Conservation (phyloP, 148 eudicot genomes). For the Diospyros lotus region DNA sequence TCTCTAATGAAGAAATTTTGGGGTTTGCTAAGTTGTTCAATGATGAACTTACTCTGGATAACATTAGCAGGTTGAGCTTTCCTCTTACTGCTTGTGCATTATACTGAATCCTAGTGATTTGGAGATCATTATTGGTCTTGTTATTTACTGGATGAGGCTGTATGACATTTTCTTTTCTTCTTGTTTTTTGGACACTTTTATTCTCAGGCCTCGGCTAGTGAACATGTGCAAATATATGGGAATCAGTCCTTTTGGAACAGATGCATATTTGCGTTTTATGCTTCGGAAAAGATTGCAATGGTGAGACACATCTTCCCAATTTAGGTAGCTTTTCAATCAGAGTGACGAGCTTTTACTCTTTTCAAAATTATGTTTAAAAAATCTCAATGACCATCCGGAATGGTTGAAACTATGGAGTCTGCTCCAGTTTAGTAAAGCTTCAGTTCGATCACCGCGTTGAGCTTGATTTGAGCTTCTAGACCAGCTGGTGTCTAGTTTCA, state of each 20-base stretch:
- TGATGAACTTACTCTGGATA: conserved; percentile 80
- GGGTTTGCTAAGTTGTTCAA: conserved; percentile 83
- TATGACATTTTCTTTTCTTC: background rate
- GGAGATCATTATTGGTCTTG: background rate
- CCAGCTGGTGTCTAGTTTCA: background rate
- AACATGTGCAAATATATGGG: conserved; percentile 90
- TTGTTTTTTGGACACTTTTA: conserved; percentile 12
- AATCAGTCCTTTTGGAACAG: conserved; percentile 62
- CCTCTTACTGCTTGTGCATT: background rate
- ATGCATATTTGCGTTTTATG: conserved; percentile 65
- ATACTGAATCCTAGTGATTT: background rate
- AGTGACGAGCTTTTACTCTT: background rate
- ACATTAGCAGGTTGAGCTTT: conserved; percentile 62
- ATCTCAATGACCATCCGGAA: background rate
- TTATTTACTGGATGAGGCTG: background rate
- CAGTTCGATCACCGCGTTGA: background rate
- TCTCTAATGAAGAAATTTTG: conserved; percentile 68
- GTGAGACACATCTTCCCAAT: conserved; percentile 28
- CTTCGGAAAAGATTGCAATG: conserved; percentile 55
- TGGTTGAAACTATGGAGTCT: background rate
- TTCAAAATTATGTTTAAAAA: background rate
- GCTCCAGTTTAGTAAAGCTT: background rate
- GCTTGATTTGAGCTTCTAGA: conserved; percentile 12
- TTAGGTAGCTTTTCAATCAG: background rate
- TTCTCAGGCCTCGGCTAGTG: conserved; percentile 66